Conservation (phyloP, 2,329 filamentous ascomycete species). For the Colletotrichum cuscutae region DNA sequence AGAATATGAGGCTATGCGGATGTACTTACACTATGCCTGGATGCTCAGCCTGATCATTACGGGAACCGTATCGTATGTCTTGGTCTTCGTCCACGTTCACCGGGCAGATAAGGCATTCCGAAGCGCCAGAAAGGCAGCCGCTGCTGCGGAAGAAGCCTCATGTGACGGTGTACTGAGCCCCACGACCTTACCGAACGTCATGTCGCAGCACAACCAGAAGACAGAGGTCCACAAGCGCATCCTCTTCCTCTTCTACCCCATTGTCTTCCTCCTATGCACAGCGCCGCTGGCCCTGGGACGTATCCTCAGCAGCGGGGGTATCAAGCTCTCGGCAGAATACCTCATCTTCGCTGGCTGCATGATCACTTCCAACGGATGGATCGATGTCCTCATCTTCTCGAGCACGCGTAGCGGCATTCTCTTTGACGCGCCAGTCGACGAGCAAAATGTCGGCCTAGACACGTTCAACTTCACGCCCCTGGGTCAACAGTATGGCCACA, state of each 20-base stretch:
- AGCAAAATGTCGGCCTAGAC: constrained; percentile 19
- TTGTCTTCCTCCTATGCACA: constrained; percentile 71
- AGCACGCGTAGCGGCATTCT: constrained; percentile 50
- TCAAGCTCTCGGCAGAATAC: constrained; percentile 56
- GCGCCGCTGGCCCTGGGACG: constrained; percentile 69
- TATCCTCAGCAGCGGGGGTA: constrained; percentile 64
- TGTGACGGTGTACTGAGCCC: background rate
- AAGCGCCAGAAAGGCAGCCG: background rate
- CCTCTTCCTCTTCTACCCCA: constrained; percentile 67
- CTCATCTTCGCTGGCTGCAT: constrained; percentile 63
- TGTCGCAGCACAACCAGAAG: background rate
- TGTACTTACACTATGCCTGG: constrained; percentile 72
- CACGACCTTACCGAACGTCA: background rate
- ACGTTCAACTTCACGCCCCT: constrained; percentile 13
- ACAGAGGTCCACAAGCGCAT: constrained; percentile 12
- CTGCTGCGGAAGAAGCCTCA: background rate
- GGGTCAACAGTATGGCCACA: constrained; percentile 20
- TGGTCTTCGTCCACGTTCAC: constrained; percentile 48
- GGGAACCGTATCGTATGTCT: constrained; percentile 48
- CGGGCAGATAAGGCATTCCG: background rate
- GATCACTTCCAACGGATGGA: constrained; percentile 59
- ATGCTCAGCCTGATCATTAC: constrained; percentile 58
- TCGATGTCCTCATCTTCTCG: constrained; percentile 53
- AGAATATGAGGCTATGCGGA: constrained; percentile 59
- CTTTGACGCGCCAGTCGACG: constrained; percentile 29